A percentile compares a stretch with the other conserved stretches of the same genome.
Conservation (phyloP, 2,329 filamentous ascomycete genomes). For the Epichloe glyceriae region DNA sequence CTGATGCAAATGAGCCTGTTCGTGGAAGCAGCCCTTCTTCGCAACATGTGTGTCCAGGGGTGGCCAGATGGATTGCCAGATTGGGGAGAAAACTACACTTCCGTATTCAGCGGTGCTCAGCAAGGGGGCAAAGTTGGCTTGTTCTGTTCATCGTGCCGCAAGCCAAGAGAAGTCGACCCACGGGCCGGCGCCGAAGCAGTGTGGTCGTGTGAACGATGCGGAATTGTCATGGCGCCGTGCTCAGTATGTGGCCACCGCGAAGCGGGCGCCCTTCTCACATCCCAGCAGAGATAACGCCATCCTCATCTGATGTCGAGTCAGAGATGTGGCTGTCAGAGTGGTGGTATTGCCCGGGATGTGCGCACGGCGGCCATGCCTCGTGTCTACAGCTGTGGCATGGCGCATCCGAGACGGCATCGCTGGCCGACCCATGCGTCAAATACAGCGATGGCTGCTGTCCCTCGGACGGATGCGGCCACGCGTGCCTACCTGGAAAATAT, state of each 20-base stretch:
- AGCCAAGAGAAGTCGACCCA: constrained; percentile 41
- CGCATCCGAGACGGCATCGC: constrained; percentile 14
- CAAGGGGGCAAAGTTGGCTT: constrained; percentile 40
- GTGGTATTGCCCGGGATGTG: constrained; percentile 52
- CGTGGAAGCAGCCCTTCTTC: constrained; percentile 45
- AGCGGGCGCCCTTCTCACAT: constrained; percentile 25
- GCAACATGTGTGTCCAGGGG: constrained; percentile 46
- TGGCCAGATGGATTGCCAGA: constrained; percentile 37
- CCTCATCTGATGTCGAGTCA: constrained; percentile 11
- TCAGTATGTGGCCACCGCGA: constrained; percentile 46
- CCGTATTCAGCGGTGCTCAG: constrained; percentile 41
- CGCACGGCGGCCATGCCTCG: constrained; percentile 47
- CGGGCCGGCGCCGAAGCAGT: constrained; percentile 30
- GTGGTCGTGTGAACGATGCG: constrained; percentile 47
- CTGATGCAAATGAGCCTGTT: constrained; percentile 48
- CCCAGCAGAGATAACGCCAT: constrained; percentile 17
- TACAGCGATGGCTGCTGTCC: constrained; percentile 47
- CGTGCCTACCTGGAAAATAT: constrained; percentile 46
- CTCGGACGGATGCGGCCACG: constrained; percentile 51
- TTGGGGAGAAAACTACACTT: constrained; percentile 42
- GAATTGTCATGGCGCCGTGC: constrained; percentile 39
- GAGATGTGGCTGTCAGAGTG: constrained; percentile 29
- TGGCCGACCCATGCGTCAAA: constrained; percentile 12
- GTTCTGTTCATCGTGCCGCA: constrained; percentile 42
- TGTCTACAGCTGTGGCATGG: constrained; percentile 49